A percentile compares a stretch with the other conserved stretches of the same genome.
Evolutionary conservation across 2,329 filamentous ascomycete genomes (phyloP).

Genomic region (Neonectria ditissima): DNA sequence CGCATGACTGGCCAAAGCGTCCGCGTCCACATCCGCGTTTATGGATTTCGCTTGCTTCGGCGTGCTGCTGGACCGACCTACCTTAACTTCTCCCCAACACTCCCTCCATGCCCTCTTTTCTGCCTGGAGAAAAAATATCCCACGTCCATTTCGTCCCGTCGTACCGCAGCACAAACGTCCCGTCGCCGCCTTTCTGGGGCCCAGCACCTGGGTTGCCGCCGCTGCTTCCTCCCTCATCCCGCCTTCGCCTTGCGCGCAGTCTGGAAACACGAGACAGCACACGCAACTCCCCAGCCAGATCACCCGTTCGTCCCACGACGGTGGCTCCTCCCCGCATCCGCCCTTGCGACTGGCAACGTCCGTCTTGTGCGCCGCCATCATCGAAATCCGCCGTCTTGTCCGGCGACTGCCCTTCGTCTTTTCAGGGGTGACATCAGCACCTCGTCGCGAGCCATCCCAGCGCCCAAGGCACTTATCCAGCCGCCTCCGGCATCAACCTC

Average conservation of each 20-base stretch:
- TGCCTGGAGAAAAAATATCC: not conserved
- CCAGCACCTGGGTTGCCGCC: not conserved
- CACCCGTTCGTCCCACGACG: slow-evolving; percentile 15
- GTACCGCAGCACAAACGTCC: not conserved
- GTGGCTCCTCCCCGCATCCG: slow-evolving; percentile 17
- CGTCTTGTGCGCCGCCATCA: slow-evolving; percentile 4
- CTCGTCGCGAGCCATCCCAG: slow-evolving; percentile 4
- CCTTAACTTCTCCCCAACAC: slow-evolving; percentile 13
- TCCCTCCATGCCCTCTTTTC: slow-evolving; percentile 7
- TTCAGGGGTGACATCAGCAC: slow-evolving; percentile 23
- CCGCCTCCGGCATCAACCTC: slow-evolving; percentile 1
- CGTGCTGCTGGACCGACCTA: slow-evolving; percentile 9
- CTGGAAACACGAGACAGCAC: slow-evolving; percentile 8
- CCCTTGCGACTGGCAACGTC: slow-evolving; percentile 12
- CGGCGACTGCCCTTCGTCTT: not conserved
- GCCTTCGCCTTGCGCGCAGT: not conserved
- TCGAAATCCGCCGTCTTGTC: slow-evolving; percentile 4
- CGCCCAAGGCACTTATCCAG: not conserved
- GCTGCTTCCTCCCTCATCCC: not conserved
- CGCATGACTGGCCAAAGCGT: slow-evolving; percentile 15
- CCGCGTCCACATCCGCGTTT: slow-evolving; percentile 13
- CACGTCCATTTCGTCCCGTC: not conserved
- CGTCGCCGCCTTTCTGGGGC: not conserved
- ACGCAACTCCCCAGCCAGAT: slow-evolving; percentile 10
- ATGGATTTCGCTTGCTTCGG: slow-evolving; percentile 6